Percentiles rank a stretch among this genome's conserved stretches.
Evolutionary conservation across 805 yeast genomes (phyloP).

Genomic region (Kuraishia cidri): DNA sequence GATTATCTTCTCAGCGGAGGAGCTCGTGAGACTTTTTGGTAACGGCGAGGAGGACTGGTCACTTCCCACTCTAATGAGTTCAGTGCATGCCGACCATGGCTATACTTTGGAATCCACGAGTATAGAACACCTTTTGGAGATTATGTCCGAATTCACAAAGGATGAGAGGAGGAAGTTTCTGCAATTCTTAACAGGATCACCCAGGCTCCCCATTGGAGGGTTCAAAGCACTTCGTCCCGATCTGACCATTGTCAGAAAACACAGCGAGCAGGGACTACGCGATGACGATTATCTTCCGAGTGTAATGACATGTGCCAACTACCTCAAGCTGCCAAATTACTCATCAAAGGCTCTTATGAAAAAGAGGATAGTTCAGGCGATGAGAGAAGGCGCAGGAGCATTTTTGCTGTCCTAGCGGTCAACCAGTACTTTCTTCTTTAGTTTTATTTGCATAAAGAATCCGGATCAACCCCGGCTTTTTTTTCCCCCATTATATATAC

Average conservation of each 20-base stretch:
- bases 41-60: slow-evolving; percentile 86
- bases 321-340: slow-evolving; percentile 82
- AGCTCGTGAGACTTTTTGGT: slow-evolving; percentile 66
- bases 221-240: slow-evolving; percentile 76
- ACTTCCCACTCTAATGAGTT: slow-evolving; percentile 41
- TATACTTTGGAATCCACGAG: slow-evolving; percentile 61
- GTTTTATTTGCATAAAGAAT: background rate
- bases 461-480: no score
- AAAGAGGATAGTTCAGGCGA: slow-evolving; percentile 55
- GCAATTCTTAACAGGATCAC: slow-evolving; percentile 89
- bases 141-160: slow-evolving; percentile 45
- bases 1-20: slow-evolving; percentile 64
- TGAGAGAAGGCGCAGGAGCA: slow-evolving; percentile 83
- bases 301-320: slow-evolving; percentile 98
- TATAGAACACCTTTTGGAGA: slow-evolving; percentile 49
- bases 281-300: slow-evolving; percentile 86
- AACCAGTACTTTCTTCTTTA: background rate
- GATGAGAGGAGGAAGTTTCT: slow-evolving; percentile 63
- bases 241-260: slow-evolving; percentile 80
- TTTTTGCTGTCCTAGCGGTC: slow-evolving; percentile 57
- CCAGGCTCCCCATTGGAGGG: slow-evolving; percentile 90
- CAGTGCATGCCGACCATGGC: slow-evolving; percentile 86
- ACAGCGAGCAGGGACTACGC: slow-evolving; percentile 56
- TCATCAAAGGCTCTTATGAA: slow-evolving; percentile 52
- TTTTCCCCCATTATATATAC: background rate